These are phyloP conservation scores for Exophiala lecanii-corni DNA, from an alignment of 2,329 filamentous ascomycete genomes.

Conservation along the genomic window DNA sequence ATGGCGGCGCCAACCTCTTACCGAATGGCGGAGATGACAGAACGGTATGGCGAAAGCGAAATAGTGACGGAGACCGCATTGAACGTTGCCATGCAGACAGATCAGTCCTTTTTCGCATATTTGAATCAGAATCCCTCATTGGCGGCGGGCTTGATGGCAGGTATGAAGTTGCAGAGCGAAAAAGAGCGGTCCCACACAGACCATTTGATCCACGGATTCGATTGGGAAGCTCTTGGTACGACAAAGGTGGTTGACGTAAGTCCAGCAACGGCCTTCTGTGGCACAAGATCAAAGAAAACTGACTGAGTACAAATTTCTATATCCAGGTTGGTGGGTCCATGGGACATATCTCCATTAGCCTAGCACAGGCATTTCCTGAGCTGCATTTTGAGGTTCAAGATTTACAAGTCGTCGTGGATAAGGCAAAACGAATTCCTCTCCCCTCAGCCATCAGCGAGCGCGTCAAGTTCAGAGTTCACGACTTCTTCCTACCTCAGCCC, in stretches of 20 bases:
- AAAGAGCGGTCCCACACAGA: constrained; percentile 13
- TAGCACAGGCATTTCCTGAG: constrained; percentile 49
- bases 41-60: constrained; percentile 16
- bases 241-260: constrained; percentile 22
- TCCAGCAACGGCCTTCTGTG: background rate
- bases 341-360: constrained; percentile 52
- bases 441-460: constrained; percentile 8
- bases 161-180: constrained; percentile 16
- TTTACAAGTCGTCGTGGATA: constrained; percentile 34
- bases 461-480: constrained; percentile 28
- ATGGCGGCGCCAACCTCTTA: constrained; percentile 21
- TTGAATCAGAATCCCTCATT: constrained; percentile 28
- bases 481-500: constrained; percentile 34
- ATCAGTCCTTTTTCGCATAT: constrained; percentile 33
- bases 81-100: constrained; percentile 30
- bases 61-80: constrained; percentile 25
- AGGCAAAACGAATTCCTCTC: constrained; percentile 3
- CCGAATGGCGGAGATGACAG: constrained; percentile 25
- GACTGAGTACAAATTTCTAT: background rate
- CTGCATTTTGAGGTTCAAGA: constrained; percentile 53
- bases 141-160: constrained; percentile 34
- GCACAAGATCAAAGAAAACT: background rate
- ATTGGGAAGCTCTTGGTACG: constrained; percentile 19
- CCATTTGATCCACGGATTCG: constrained; percentile 16
- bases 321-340: constrained; percentile 49